phyloP scores from a whole-genome alignment of 1,284 basidiomycete genomes.

The Boletus semigastroideus region DNA sequence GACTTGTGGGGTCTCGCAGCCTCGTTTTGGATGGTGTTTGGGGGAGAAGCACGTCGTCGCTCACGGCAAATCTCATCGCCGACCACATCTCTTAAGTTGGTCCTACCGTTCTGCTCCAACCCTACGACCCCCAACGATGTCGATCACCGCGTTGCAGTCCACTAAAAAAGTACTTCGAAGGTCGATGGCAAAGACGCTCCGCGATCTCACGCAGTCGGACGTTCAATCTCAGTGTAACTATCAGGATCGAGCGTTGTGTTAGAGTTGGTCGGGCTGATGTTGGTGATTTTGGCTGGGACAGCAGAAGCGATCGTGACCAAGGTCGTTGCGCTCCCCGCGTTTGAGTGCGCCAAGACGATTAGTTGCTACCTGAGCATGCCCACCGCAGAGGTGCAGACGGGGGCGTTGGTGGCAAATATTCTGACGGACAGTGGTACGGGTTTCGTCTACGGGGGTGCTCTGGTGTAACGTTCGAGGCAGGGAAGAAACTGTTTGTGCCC shows the following conservation, averaged over 20 bases:
- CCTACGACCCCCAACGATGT: slow-evolving; percentile 22
- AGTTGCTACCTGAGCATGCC: slow-evolving; percentile 83
- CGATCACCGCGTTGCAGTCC: slow-evolving; percentile 29
- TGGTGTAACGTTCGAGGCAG: slow-evolving; percentile 37
- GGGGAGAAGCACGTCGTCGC: background rate
- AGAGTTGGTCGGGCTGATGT: slow-evolving; percentile 2
- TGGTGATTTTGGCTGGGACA: slow-evolving; percentile 31
- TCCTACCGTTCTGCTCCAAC: slow-evolving; percentile 1
- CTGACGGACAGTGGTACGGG: slow-evolving; percentile 28
- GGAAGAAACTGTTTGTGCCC: slow-evolving; percentile 69
- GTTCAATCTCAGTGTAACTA: slow-evolving; percentile 60
- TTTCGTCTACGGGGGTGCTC: background rate
- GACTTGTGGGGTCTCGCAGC: slow-evolving; percentile 3
- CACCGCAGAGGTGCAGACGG: slow-evolving; percentile 63
- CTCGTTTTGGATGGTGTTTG: background rate
- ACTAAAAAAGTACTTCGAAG: slow-evolving; percentile 58
- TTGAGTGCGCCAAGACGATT: slow-evolving; percentile 48
- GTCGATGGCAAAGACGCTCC: slow-evolving; percentile 44
- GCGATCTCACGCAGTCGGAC: slow-evolving; percentile 40
- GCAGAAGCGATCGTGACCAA: slow-evolving; percentile 52
- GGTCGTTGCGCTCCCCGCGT: slow-evolving; percentile 50
- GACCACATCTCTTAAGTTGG: background rate
- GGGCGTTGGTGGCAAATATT: slow-evolving; percentile 35
- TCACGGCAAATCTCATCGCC: background rate
- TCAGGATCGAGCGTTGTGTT: slow-evolving; percentile 1